Evolutionary conservation across 768 basidiomycete genomes (phyloP), one percentile per base, ranked within the genome.

Genomic region (Amanita subjunquillea): DNA sequence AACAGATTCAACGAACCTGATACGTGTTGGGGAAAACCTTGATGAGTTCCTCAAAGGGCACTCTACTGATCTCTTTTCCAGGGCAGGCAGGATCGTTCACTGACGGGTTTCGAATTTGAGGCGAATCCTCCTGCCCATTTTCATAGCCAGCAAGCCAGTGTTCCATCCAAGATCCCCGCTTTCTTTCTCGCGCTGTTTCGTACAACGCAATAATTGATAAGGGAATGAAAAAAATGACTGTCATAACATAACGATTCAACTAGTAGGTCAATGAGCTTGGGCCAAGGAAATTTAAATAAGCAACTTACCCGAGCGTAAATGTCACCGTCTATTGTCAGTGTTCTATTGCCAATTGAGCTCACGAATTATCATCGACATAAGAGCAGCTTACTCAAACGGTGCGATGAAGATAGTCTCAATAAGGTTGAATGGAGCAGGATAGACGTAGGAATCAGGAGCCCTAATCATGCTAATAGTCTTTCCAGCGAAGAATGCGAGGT

Each of bases 351-450:
- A 54, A 0, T 50, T 38, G 41, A 17, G 23, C 37, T 47, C 57
- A 43, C 20, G 37, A n/a, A 41, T 15, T 15, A 13, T 12, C 44
- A 34, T 17, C 54, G 44, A 10, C 38, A 43, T 48, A 20, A 51
- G 39, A 7, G 10, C 13, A 36, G 41, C 87, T 60, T 60, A 95
- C 91, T 95, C 93, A 47, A 91, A 73, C 15, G 94, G 94, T 2
- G 83, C 88, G 53, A 95, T 71, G 27, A 95, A 68, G 62, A 91
- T 64, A 0, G 74, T 70, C 67, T 97, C 94, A 55, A 94, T 68
- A 25, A 96, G 70, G 64, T 95, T 96, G 74, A 95, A 94, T 1
- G 94, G 94, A 0, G 93, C 88, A 30, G 91, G 91, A 64, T 92
- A 94, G 47, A 91, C 83, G 55, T 72, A 88, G n/a, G 79, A 77